Percentiles rank a stretch among this genome's conserved stretches.
Evolutionary conservation across 2,329 filamentous ascomycete genomes (phyloP).

Genomic region (Exophiala alcalophila): DNA sequence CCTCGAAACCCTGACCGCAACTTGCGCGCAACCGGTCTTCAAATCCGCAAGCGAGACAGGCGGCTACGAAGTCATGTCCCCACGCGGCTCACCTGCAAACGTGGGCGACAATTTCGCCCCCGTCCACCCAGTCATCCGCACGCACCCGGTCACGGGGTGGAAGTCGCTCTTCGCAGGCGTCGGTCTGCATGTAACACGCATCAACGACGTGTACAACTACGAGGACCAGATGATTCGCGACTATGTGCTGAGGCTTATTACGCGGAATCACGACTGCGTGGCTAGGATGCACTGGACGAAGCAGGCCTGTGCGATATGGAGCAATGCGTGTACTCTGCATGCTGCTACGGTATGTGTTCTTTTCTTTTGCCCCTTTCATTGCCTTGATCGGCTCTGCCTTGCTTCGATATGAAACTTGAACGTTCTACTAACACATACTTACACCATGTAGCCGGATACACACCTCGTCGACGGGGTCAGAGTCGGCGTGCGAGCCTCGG

Average conservation of each 20-base stretch:
- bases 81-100: constrained; percentile 55
- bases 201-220: constrained; percentile 46
- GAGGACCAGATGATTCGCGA: constrained; percentile 39
- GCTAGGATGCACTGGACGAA: constrained; percentile 28
- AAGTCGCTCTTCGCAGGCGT: constrained; percentile 53
- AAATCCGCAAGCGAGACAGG: constrained; percentile 43
- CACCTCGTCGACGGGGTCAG: constrained; percentile 19
- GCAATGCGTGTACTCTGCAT: constrained; percentile 26
- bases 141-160: constrained; percentile 64
- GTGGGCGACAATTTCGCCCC: constrained; percentile 50
- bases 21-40: constrained; percentile 52
- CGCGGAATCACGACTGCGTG: constrained; percentile 40
- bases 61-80: constrained; percentile 37
- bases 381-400: not conserved
- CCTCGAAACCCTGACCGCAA: constrained; percentile 58
- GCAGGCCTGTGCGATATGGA: constrained; percentile 28
- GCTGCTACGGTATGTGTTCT: constrained; percentile 20
- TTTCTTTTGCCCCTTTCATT: not conserved
- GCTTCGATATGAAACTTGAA: not conserved
- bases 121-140: constrained; percentile 57
- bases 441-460: constrained; percentile 17
- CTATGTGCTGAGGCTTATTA: constrained; percentile 37
- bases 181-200: constrained; percentile 40
- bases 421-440: no score
- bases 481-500: constrained; percentile 23